Evolutionary conservation across 2,329 filamentous ascomycete species (phyloP).

Genomic region (Aspergillus sp.): DNA sequence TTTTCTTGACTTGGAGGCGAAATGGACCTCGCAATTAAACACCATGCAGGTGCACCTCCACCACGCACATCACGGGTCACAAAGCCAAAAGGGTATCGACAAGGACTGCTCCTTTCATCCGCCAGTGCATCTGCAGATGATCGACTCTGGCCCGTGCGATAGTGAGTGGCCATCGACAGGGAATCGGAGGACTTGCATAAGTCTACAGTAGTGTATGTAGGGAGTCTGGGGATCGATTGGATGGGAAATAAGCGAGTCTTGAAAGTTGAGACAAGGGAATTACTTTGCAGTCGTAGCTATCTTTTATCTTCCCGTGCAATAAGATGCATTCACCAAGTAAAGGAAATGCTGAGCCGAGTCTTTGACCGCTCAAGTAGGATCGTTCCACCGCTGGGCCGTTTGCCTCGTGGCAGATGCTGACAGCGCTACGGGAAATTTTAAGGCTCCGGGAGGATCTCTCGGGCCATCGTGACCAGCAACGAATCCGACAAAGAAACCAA

Average conservation of each 20-base stretch:
- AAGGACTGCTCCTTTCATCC: not conserved
- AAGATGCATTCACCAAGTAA: too few relatives aligned
- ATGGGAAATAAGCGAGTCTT: too few relatives aligned
- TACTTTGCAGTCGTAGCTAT: too few relatives aligned
- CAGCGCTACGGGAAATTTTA: not conserved
- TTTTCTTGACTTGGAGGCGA: not conserved
- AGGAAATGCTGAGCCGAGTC: not conserved
- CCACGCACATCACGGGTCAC: not conserved
- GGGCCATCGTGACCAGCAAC: not conserved
- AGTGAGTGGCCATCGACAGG: slow-evolving; percentile 3
- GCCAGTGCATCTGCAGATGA: slow-evolving; percentile 21
- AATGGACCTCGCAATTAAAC: slow-evolving; percentile 4
- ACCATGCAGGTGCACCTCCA: not conserved
- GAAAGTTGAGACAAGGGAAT: too few relatives aligned
- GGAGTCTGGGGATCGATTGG: not conserved
- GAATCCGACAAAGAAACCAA: not conserved
- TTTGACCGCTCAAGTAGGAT: not conserved
- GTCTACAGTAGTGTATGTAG: not conserved
- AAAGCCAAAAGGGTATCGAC: not conserved
- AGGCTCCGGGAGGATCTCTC: not conserved
- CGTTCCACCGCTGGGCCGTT: not conserved
- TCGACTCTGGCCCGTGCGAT: slow-evolving; percentile 12
- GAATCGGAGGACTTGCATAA: slow-evolving; percentile 1
- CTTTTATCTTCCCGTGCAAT: too few relatives aligned
- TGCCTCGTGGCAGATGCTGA: not conserved